Evolutionary conservation across 2,329 filamentous ascomycete genomes (phyloP).

Genomic region (Aspergillus neoniger): DNA sequence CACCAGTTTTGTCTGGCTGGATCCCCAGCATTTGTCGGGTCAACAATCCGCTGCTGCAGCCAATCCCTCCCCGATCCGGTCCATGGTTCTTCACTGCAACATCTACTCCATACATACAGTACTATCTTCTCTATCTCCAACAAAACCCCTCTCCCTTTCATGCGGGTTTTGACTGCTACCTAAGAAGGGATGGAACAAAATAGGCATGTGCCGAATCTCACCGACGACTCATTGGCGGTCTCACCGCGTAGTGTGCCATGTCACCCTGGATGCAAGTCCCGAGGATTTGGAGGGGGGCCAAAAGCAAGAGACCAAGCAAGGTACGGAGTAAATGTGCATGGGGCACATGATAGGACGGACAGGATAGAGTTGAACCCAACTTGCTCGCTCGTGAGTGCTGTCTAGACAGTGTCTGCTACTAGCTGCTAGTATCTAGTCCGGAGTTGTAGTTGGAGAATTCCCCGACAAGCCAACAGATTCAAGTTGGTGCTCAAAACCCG

Average conservation of each 20-base stretch:
- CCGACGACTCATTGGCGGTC: background rate
- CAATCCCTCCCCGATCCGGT: background rate
- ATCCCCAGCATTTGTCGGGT: slow-evolving; percentile 9
- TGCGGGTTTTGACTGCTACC: background rate
- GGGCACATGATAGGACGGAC: background rate
- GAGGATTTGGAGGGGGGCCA: background rate
- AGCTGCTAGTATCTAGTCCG: too few species aligned
- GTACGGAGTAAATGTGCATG: background rate
- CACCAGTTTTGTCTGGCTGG: slow-evolving; percentile 13
- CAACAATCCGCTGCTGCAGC: slow-evolving; percentile 4
- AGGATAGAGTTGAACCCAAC: background rate
- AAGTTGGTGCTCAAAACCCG: background rate
- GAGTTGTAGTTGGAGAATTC: background rate
- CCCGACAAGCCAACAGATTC: background rate
- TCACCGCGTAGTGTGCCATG: background rate
- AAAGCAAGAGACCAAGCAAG: background rate
- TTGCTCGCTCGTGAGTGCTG: background rate
- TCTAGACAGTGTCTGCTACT: too few species aligned
- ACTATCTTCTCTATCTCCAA: too few species aligned
- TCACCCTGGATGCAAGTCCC: background rate
- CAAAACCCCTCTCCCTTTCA: background rate
- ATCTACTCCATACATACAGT: too few species aligned
- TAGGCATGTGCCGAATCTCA: background rate
- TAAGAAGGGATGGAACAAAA: background rate
- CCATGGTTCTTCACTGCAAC: background rate